Conservation (phyloP, 306 rosid species). For the Mucuna pruriens region DNA sequence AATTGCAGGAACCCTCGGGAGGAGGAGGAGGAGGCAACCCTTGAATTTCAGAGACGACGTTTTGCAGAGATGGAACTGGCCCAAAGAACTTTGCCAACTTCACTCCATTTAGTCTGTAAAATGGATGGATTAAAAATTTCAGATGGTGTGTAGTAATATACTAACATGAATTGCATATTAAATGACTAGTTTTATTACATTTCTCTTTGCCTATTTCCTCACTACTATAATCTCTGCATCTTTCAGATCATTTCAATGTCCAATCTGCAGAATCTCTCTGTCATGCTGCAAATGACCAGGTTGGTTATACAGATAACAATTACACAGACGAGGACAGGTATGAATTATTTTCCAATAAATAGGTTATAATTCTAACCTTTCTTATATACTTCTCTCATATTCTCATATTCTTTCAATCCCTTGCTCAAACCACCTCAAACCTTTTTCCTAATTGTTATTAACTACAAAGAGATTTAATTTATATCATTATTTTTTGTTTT, state of each 20-base stretch:
- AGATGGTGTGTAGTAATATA: slow-evolving; percentile 31
- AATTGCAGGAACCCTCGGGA: slow-evolving; percentile 47
- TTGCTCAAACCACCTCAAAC: not conserved
- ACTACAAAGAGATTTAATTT: not conserved
- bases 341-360: not conserved
- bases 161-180: not conserved
- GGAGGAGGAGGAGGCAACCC: slow-evolving; percentile 52
- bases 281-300: slow-evolving; percentile 21
- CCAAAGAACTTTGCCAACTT: slow-evolving; percentile 37
- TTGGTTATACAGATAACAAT: slow-evolving; percentile 37
- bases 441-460: not conserved
- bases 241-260: slow-evolving; percentile 51
- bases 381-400: not conserved
- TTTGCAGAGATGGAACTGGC: slow-evolving; percentile 51
- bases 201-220: not conserved
- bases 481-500: not conserved
- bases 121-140: slow-evolving; percentile 44
- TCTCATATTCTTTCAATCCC: not conserved
- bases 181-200: not conserved
- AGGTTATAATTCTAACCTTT: not conserved
- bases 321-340: slow-evolving; percentile 59
- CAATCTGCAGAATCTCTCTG: slow-evolving; percentile 48
- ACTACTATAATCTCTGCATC: not conserved
- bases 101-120: slow-evolving; percentile 44
- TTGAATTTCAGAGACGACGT: slow-evolving; percentile 56